A percentile compares a stretch with the other conserved stretches of the same genome.
These are phyloP conservation scores for Ampelomyces quisqualis DNA, from an alignment of 2,329 filamentous ascomycete genomes.

Conservation along the genomic window DNA sequence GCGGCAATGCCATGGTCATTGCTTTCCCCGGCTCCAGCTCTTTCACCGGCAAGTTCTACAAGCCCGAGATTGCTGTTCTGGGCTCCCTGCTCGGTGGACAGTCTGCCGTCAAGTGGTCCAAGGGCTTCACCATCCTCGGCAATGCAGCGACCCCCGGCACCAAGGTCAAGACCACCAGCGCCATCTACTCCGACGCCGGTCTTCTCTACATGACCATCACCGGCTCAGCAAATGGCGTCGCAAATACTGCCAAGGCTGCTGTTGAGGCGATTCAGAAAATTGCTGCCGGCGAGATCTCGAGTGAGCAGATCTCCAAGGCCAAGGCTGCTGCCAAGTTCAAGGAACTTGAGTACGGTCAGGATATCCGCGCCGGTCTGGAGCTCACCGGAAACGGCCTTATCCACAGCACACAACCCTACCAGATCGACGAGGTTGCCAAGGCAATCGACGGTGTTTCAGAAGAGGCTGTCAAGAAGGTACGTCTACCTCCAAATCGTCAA, in stretches of 20 bases:
- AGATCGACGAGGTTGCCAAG: conserved; percentile 78
- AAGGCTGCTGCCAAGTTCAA: conserved; percentile 91
- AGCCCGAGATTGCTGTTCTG: conserved; percentile 86
- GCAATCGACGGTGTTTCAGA: conserved; percentile 77
- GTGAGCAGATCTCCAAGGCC: conserved; percentile 89
- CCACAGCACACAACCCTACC: conserved; percentile 76
- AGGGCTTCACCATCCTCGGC: conserved; percentile 86
- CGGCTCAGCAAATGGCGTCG: conserved; percentile 72
- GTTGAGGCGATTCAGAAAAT: conserved; percentile 82
- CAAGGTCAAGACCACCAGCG: conserved; percentile 71
- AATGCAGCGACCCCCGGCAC: conserved; percentile 70
- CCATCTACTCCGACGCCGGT: conserved; percentile 90
- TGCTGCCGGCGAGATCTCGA: conserved; percentile 70
- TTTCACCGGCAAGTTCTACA: conserved; percentile 69
- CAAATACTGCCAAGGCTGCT: conserved; percentile 70
- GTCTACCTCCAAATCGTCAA: conserved; percentile 40
- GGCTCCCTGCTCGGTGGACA: conserved; percentile 86
- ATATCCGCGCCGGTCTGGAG: conserved; percentile 73
- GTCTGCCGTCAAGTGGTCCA: conserved; percentile 91
- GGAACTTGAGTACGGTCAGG: conserved; percentile 78
- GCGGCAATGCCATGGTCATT: conserved; percentile 81
- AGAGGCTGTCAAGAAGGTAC: conserved; percentile 82
- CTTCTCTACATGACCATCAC: conserved; percentile 80
- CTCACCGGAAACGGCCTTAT: conserved; percentile 82
- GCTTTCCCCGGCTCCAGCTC: conserved; percentile 89